Conservation (phyloP, 257 asterid species). For the Ballota nigra region DNA sequence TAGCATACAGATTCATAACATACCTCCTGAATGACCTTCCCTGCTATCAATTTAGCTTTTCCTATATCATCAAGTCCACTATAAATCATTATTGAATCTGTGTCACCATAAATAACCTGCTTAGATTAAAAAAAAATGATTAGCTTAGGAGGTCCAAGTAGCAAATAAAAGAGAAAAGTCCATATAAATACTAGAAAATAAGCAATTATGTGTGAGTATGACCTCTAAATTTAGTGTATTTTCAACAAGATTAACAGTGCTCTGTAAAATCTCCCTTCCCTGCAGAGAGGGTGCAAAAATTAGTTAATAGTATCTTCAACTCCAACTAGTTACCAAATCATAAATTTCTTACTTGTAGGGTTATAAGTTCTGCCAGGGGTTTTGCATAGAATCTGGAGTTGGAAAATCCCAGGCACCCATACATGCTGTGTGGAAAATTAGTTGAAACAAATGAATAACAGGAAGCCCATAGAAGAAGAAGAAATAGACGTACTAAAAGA, state of each 20-base stretch:
- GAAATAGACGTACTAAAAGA: constrained; percentile 12
- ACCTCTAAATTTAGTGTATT: constrained; percentile 86
- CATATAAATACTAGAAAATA: constrained; percentile 8
- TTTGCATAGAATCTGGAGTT: constrained; percentile 96
- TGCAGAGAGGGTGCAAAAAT: constrained; percentile 32
- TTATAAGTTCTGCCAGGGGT: constrained; percentile 93
- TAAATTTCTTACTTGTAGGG: constrained; percentile 63
- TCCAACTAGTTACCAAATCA: constrained; percentile 17
- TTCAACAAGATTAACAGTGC: constrained; percentile 94
- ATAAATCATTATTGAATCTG: constrained; percentile 96
- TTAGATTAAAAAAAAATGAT: constrained; percentile 17
- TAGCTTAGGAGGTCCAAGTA: constrained; percentile 21
- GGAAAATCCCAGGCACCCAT: constrained; percentile 95
- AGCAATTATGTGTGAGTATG: constrained; percentile 10
- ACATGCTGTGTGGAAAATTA: constrained; percentile 59
- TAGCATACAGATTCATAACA: constrained; percentile 22
- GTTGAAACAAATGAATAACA: constrained; percentile 24
- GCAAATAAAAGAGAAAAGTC: constrained; percentile 18
- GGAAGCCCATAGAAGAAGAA: constrained; percentile 27
- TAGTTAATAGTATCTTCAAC: constrained; percentile 26
- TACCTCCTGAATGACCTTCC: constrained; percentile 92
- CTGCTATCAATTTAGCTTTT: constrained; percentile 79
- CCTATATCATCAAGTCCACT: constrained; percentile 90
- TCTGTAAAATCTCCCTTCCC: constrained; percentile 97
- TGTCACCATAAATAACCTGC: constrained; percentile 98